A percentile compares a stretch with the other conserved stretches of the same genome.
Conservation (phyloP, 768 basidiomycete genomes). For the Boletellus ananas region DNA sequence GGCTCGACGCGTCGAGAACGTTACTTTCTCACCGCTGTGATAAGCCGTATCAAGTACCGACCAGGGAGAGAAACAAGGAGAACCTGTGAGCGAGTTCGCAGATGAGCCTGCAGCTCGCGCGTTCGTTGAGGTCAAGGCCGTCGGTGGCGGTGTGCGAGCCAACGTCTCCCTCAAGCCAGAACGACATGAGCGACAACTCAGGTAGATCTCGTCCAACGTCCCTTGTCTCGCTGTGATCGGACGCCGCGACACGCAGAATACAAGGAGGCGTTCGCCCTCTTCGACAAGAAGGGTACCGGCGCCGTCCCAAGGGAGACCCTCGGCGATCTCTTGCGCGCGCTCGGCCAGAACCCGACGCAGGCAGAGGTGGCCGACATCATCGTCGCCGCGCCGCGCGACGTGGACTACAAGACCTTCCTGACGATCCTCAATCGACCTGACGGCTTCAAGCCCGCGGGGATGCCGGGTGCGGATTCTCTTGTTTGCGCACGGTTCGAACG, state of each 20-base stretch:
- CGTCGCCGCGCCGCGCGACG: slow-evolving; percentile 68
- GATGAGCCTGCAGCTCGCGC: too few species aligned
- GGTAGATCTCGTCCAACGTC: too few species aligned
- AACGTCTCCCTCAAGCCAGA: too few species aligned
- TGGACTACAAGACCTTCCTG: slow-evolving; percentile 91
- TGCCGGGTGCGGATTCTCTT: slow-evolving; percentile 59
- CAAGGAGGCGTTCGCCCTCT: slow-evolving; percentile 96
- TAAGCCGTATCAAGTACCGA: too few species aligned
- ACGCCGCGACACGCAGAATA: slow-evolving; percentile 56
- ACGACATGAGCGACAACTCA: too few species aligned
- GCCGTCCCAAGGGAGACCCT: slow-evolving; percentile 83
- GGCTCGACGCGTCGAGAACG: too few species aligned
- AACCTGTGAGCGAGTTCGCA: too few species aligned
- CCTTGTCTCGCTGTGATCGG: too few species aligned
- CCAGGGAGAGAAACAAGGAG: too few species aligned
- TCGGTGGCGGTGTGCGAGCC: too few species aligned
- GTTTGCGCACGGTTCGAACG: neutral
- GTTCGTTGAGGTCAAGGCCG: too few species aligned
- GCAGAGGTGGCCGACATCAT: slow-evolving; percentile 85
- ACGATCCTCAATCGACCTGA: slow-evolving; percentile 68
- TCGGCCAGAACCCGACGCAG: slow-evolving; percentile 99
- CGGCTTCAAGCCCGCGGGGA: slow-evolving; percentile 26
- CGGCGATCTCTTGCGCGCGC: slow-evolving; percentile 87
- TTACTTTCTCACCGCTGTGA: too few species aligned
- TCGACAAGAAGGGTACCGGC: slow-evolving; percentile 95